Base-by-base conservation (phyloP, 169 alveolate species). In the Cryptosporidium ryanae region DNA sequence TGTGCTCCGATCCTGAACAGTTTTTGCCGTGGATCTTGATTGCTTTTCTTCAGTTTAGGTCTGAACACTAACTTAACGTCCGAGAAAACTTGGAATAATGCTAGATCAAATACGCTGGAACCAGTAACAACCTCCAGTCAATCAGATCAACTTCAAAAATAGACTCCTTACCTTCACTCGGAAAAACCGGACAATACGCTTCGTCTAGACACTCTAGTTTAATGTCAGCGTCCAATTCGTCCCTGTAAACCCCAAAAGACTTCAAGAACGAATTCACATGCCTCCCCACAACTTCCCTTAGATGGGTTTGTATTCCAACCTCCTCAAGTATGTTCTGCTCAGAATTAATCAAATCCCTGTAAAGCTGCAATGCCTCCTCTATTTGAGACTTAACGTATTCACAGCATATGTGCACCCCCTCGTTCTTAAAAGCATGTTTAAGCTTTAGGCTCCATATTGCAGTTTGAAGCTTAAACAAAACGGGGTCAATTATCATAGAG, bases 381-480 rank as follows among this genome's bases (percentile, higher is more conserved):
- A 76, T n/a, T 15, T 61, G 71, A 21, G 50, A 54, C 7, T 18
- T 18, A 13, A 76, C 43, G 13, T 17, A 43, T 21, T 76, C 71
- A 43, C 25, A 32, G 25, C 87, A 76, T 12, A 76, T 57, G 25
- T 76, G 76, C n/a, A 55, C 18, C 5, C 64, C 59, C 23, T 76
- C 71, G 27, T 32, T 18, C 8, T 38, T 38, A 8, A 76, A 15
- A 54, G 32, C 17, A 17, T 32, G 15, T 32, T 61, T 76, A n/a
- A 76, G 27, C 61, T 76, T 61, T 3, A 59, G n/a, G 32, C 64
- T 59, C 87, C 87, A 76, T 25, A 76, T 34, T 1, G 50, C 31
- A 34, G 63, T 12, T 38, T 76, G 87, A 46, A 59, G 55, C 70
- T 27, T 59, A 61, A 76, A 76, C 31, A 76, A 27, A 23, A 46